Evolutionary conservation across 768 basidiomycete genomes (phyloP), one percentile per base, ranked within the genome.

Genomic region (Asterophora lycoperdoides): DNA sequence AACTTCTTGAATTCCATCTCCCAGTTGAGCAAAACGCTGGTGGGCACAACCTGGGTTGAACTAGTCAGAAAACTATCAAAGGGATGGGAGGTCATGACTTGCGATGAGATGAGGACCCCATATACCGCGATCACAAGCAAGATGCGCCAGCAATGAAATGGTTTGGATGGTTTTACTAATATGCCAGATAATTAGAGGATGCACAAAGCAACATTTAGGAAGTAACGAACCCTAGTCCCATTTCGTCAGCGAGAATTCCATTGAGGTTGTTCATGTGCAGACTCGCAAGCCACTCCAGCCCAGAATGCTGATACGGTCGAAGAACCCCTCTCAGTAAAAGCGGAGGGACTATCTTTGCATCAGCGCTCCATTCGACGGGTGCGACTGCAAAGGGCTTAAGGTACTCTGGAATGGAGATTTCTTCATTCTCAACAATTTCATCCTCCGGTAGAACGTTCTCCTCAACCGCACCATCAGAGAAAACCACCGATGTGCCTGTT

Each of bases 1-100:
- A 97, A 96, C 63, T 93, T 94, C 64, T 92, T 89, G 72, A 96
- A 96, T 63, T 97, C 94, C 85, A 91, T 88, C 62, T 90, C 86
- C 94, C 93, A 97, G 64, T 96, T 96, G 47, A 95, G 72, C 36
- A 98, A 73, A 14, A 98, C 95, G 47, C 91, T 92, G 8, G 95
- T 90, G 1, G 96, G 96, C 48, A 84, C 89, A 58, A 95, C 82
- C 82, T 84, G 57, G 1, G 41, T 23, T 23, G n/a, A 32, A 32
- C 48, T 45, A 14, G 70, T 72, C 20, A 49, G 19, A 19, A 46
- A 35, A 32, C 43, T 46, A 41, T 34, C 13, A 9, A 32, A 43
- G 35, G 20, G 4, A 48, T 33, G 34, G 3, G n/a, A 5, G 8
- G 4, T 34, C 20, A 44, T 56, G 14, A 58, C 80, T 54, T 61